Evolutionary conservation across 306 rosid genomes (phyloP).

Genomic region (Trifolium pratense): DNA sequence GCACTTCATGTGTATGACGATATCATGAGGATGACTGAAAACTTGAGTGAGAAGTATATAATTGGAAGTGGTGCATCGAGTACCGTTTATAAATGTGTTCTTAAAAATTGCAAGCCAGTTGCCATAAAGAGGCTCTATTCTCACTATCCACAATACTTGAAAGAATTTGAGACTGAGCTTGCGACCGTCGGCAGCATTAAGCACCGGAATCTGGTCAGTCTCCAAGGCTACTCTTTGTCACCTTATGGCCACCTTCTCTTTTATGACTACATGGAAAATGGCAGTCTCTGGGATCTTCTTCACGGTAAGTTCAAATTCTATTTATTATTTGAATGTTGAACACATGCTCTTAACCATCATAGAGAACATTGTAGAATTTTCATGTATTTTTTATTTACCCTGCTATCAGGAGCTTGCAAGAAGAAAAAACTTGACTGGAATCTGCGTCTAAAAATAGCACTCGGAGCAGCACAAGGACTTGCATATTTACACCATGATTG

Average conservation of each 20-base stretch:
- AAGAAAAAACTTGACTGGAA: conserved; percentile 87
- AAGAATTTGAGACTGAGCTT: conserved; percentile 91
- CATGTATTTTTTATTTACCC: not conserved
- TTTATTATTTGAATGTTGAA: not conserved
- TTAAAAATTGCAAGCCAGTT: conserved; percentile 92
- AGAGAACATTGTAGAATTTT: not conserved
- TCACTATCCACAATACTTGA: conserved; percentile 73
- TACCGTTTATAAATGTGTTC: conserved; percentile 92
- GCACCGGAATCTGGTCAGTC: conserved; percentile 92
- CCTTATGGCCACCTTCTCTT: conserved; percentile 90
- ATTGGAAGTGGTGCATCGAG: conserved; percentile 95
- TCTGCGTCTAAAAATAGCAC: conserved; percentile 77
- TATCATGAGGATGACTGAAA: conserved; percentile 96
- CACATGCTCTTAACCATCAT: not conserved
- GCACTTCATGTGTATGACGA: conserved; percentile 94
- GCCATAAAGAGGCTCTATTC: conserved; percentile 88
- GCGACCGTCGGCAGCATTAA: conserved; percentile 87
- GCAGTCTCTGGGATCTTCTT: conserved; percentile 96
- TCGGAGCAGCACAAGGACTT: conserved; percentile 94
- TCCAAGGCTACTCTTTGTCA: conserved; percentile 89
- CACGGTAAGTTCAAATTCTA: conserved; percentile 60
- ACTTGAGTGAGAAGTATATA: conserved; percentile 84
- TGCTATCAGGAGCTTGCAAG: conserved; percentile 61
- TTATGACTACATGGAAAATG: conserved; percentile 96
- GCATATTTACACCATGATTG: conserved; percentile 95